Evolutionary conservation across 371 early-diverging fungal genomes (phyloP).

Genomic region (Blastocladiella emersonii): DNA sequence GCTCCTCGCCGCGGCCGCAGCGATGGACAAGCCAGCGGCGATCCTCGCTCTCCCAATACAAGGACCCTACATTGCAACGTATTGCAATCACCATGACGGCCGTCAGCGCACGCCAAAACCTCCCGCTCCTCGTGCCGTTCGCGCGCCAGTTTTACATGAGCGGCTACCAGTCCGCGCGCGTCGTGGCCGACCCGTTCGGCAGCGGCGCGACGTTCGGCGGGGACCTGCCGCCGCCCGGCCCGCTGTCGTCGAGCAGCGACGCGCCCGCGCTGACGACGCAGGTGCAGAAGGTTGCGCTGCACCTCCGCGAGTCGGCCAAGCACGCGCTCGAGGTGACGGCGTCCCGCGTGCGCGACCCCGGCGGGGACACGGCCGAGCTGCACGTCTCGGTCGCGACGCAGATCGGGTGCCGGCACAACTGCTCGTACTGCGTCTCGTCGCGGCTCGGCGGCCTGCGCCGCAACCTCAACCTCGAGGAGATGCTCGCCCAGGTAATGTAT

Average conservation of each 20-base stretch:
- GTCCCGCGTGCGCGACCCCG: not conserved
- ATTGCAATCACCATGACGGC: too few relatives aligned
- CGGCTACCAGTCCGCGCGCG: not conserved
- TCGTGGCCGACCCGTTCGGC: not conserved
- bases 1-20: too few relatives aligned
- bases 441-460: not conserved
- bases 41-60: too few relatives aligned
- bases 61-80: too few relatives aligned
- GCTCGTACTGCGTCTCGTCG: not conserved
- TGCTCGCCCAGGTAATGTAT: not conserved
- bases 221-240: too few relatives aligned
- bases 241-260: too few relatives aligned
- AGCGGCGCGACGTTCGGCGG: too few relatives aligned
- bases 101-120: too few relatives aligned
- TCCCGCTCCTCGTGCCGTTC: constrained; percentile 1
- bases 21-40: too few relatives aligned
- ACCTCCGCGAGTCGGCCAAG: not conserved
- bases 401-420: not conserved
- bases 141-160: not conserved
- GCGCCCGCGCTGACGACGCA: too few relatives aligned
- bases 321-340: not conserved
- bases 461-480: not conserved
- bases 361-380: not conserved
- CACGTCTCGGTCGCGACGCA: not conserved
- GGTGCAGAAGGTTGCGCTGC: not conserved